Conservation (phyloP, 352 stramenopile species). For the Phytophthora pistaciae region DNA sequence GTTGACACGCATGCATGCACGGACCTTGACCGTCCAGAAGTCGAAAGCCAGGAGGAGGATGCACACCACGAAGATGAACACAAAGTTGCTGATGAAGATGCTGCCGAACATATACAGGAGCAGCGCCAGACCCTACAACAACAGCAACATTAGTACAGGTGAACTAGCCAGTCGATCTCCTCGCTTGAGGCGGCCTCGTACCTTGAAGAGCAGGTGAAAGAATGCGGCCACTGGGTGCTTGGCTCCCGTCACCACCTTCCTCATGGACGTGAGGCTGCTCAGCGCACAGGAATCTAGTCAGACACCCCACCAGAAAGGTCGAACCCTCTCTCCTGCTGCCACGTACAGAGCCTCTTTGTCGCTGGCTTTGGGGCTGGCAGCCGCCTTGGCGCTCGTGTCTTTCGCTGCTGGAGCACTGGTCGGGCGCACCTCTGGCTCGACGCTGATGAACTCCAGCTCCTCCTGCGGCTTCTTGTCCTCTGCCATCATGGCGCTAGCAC, state of each 20-base stretch:
- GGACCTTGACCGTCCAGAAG: slow-evolving; percentile 98
- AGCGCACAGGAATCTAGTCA: slow-evolving; percentile 22
- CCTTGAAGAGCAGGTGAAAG: slow-evolving; percentile 98
- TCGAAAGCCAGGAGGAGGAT: slow-evolving; percentile 97
- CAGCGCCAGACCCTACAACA: slow-evolving; percentile 75
- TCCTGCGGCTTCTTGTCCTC: slow-evolving; percentile 73
- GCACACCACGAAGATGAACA: slow-evolving; percentile 97
- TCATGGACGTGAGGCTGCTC: slow-evolving; percentile 72
- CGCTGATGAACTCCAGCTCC: slow-evolving; percentile 84
- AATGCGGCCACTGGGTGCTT: slow-evolving; percentile 95
- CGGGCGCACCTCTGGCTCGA: slow-evolving; percentile 46
- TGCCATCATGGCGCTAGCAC: slow-evolving; percentile 51
- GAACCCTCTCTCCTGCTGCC: slow-evolving; percentile 1
- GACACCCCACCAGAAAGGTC: background rate
- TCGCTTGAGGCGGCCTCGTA: background rate
- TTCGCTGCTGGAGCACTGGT: slow-evolving; percentile 16
- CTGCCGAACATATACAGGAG: slow-evolving; percentile 96
- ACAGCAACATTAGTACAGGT: background rate
- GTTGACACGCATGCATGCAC: background rate
- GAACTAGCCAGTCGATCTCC: background rate
- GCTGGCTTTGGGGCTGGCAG: slow-evolving; percentile 33
- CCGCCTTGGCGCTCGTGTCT: slow-evolving; percentile 25
- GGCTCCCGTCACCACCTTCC: slow-evolving; percentile 72
- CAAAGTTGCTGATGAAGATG: slow-evolving; percentile 92
- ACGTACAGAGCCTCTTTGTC: slow-evolving; percentile 75